Evolutionary conservation across 2,329 filamentous ascomycete species (phyloP).

Genomic region (Ophiosphaerella narmari): DNA sequence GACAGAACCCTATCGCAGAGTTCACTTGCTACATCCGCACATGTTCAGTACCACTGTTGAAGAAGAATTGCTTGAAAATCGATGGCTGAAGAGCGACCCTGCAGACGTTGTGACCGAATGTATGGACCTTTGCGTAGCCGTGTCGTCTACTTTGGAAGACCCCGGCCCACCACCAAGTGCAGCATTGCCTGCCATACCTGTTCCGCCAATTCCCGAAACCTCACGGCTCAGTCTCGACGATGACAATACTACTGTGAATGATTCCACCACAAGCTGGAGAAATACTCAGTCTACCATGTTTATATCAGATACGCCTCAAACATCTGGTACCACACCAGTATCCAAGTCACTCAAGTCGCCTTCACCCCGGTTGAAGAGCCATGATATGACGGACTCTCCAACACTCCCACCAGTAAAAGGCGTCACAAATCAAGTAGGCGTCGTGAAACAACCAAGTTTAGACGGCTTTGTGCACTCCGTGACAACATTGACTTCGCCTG

Average conservation of each 20-base stretch:
- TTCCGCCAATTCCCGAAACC: slow-evolving; percentile 45
- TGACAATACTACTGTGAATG: slow-evolving; percentile 36
- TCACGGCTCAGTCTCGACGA: slow-evolving; percentile 43
- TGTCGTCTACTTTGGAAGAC: slow-evolving; percentile 48
- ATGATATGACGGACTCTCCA: slow-evolving; percentile 63
- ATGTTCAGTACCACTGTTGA: slow-evolving; percentile 81
- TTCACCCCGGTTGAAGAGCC: slow-evolving; percentile 50
- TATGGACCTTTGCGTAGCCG: slow-evolving; percentile 66
- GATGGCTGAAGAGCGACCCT: slow-evolving; percentile 80
- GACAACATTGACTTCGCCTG: slow-evolving; percentile 27
- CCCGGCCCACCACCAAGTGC: slow-evolving; percentile 54
- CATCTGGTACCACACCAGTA: slow-evolving; percentile 25
- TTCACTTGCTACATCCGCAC: slow-evolving; percentile 80
- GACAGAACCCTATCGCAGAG: slow-evolving; percentile 73
- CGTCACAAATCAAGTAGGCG: slow-evolving; percentile 29
- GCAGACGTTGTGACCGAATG: slow-evolving; percentile 81
- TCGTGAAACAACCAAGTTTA: slow-evolving; percentile 35
- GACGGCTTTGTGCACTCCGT: slow-evolving; percentile 41
- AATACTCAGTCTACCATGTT: slow-evolving; percentile 60
- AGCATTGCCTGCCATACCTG: slow-evolving; percentile 51
- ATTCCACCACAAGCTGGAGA: slow-evolving; percentile 54
- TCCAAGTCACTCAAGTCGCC: slow-evolving; percentile 50
- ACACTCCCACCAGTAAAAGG: slow-evolving; percentile 58
- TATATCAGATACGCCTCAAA: slow-evolving; percentile 25
- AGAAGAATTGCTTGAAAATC: slow-evolving; percentile 76